phyloP scores from a whole-genome alignment of 177 flowering plant genomes.

The Vitis hybrid region DNA sequence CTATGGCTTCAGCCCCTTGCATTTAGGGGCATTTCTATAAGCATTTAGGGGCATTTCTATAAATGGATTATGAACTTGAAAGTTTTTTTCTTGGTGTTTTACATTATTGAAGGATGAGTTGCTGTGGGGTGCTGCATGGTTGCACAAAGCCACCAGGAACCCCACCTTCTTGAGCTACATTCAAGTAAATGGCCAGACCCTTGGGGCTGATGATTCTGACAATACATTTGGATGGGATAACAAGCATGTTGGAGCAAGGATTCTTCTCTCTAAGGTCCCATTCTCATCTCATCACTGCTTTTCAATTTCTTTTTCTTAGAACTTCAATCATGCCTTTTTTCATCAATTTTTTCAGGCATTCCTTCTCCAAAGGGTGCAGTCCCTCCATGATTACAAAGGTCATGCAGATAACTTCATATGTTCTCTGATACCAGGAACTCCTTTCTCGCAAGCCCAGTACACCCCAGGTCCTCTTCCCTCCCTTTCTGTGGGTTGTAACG shows the following conservation, averaged over 20 bases:
- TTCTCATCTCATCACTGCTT: not conserved
- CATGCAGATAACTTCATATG: conserved; percentile 91
- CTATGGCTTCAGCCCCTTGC: not conserved
- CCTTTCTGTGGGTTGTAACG: conserved; percentile 22
- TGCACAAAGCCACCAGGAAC: conserved; percentile 72
- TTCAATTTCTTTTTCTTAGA: not conserved
- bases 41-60: not conserved
- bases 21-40: not conserved
- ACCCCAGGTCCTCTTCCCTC: conserved; percentile 62
- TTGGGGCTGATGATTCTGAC: conserved; percentile 74
- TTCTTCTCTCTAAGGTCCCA: conserved; percentile 76
- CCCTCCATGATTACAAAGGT: conserved; percentile 85
- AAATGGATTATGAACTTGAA: not conserved
- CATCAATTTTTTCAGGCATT: conserved; percentile 55
- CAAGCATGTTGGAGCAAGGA: conserved; percentile 87
- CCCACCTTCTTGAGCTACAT: conserved; percentile 71
- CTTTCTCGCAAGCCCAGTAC: conserved; percentile 63
- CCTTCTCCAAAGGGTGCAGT: conserved; percentile 64
- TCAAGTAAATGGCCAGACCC: conserved; percentile 66
- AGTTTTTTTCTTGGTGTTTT: not conserved
- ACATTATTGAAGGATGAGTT: conserved; percentile 64
- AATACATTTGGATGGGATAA: conserved; percentile 92
- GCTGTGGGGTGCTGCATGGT: conserved; percentile 93
- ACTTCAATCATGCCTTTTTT: not conserved
- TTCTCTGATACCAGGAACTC: conserved; percentile 76